These are phyloP conservation scores for Chlorencoelia australis DNA, from an alignment of 2,329 filamentous ascomycete species.

Conservation along the genomic window DNA sequence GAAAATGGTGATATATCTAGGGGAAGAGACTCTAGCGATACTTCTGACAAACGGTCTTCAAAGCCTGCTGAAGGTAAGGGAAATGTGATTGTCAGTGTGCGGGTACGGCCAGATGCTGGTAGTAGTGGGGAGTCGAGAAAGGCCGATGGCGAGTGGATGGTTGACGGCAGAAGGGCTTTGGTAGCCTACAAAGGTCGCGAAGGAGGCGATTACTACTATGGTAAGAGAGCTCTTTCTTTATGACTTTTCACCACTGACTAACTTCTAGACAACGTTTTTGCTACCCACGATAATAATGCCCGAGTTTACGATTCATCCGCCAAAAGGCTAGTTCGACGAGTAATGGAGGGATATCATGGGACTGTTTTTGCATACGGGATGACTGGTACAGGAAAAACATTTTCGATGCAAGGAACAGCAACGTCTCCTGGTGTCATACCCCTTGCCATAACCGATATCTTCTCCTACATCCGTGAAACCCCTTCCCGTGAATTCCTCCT, in stretches of 20 bases:
- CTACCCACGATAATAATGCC: constrained; percentile 85
- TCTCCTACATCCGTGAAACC: constrained; percentile 96
- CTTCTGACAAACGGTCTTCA: constrained; percentile 32
- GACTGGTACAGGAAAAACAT: constrained; percentile 98
- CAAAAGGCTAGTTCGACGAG: constrained; percentile 85
- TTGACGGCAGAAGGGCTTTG: constrained; percentile 73
- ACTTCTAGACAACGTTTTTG: constrained; percentile 82
- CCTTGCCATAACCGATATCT: constrained; percentile 95
- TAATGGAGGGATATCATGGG: constrained; percentile 98
- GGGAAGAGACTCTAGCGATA: constrained; percentile 17
- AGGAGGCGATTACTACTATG: constrained; percentile 85
- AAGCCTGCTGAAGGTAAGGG: constrained; percentile 65
- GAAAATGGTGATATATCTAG: constrained; percentile 53
- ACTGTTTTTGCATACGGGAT: constrained; percentile 98
- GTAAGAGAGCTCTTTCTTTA: constrained; percentile 44
- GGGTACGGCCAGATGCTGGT: constrained; percentile 74
- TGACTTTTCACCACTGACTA: constrained; percentile 15
- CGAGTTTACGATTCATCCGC: constrained; percentile 91
- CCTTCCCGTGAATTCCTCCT: constrained; percentile 89
- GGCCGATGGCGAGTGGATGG: constrained; percentile 78
- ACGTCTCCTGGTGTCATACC: constrained; percentile 94
- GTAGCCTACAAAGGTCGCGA: constrained; percentile 82
- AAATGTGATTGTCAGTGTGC: constrained; percentile 91
- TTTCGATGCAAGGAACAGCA: constrained; percentile 98
- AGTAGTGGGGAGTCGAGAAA: constrained; percentile 47